Conservation (phyloP, 208 protist species). For the Crithidia mellificae region DNA sequence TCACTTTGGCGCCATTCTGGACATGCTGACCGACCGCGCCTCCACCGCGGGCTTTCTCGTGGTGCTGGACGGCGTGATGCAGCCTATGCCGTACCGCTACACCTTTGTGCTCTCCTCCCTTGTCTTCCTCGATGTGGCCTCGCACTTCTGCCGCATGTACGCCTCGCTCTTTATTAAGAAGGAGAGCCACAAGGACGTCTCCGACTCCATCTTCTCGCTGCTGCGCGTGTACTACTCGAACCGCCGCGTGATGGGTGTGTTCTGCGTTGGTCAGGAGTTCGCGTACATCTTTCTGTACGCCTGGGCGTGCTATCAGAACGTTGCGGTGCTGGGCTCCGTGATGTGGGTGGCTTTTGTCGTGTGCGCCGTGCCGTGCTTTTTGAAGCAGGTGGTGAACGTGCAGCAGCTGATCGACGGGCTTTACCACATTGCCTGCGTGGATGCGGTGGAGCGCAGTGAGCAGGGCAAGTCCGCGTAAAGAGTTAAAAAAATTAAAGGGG, state of each 20-base stretch:
- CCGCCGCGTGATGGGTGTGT: slow-evolving; percentile 74
- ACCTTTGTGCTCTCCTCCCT: slow-evolving; percentile 65
- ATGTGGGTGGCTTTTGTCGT: slow-evolving; percentile 46
- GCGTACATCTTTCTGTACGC: slow-evolving; percentile 90
- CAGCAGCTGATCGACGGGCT: slow-evolving; percentile 88
- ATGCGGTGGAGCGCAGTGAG: slow-evolving; percentile 56
- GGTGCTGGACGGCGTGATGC: slow-evolving; percentile 79
- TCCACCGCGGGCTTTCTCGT: slow-evolving; percentile 89
- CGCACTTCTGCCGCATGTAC: slow-evolving; percentile 95
- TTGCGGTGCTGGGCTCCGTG: slow-evolving; percentile 18
- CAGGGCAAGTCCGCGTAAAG: slow-evolving; percentile 34
- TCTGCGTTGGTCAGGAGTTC: slow-evolving; percentile 94
- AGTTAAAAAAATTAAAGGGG: not conserved
- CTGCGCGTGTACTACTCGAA: slow-evolving; percentile 92
- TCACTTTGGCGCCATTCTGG: slow-evolving; percentile 92
- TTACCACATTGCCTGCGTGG: slow-evolving; percentile 78
- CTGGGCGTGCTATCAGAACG: slow-evolving; percentile 47
- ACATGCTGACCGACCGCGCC: slow-evolving; percentile 94
- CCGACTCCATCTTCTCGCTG: slow-evolving; percentile 76
- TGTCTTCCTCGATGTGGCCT: slow-evolving; percentile 89
- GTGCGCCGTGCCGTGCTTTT: slow-evolving; percentile 49
- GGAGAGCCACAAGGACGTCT: slow-evolving; percentile 86
- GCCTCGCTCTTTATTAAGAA: slow-evolving; percentile 63
- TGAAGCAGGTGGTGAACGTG: slow-evolving; percentile 92
- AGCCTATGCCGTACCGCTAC: slow-evolving; percentile 62